phyloP scores from a whole-genome alignment of 2,329 filamentous ascomycete genomes.

The Cytospora chrysosperma region DNA sequence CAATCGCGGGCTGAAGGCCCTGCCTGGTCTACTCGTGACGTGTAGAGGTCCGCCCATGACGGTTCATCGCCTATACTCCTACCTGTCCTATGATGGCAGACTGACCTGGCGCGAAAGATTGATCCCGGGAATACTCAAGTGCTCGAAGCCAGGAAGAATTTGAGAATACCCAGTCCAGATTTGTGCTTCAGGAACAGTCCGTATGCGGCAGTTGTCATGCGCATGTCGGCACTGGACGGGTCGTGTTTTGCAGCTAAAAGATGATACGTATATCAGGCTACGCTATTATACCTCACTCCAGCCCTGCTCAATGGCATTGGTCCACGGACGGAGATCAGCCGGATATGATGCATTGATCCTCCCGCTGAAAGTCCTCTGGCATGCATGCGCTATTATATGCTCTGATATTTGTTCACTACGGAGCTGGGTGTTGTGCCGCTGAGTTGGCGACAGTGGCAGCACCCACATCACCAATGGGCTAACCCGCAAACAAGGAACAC shows the following conservation, averaged over 20 bases:
- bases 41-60: neutral
- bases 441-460: conserved; percentile 1
- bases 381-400: conserved; percentile 10
- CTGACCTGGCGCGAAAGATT: neutral
- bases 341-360: conserved; percentile 18
- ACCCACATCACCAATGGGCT: neutral
- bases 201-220: neutral
- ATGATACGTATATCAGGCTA: neutral
- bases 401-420: neutral
- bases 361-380: conserved; percentile 6
- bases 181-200: neutral
- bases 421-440: neutral
- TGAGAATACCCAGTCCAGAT: neutral
- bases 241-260: neutral
- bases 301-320: neutral
- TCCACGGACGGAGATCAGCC: conserved; percentile 10
- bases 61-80: neutral
- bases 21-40: neutral
- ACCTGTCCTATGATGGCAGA: neutral
- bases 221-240: neutral
- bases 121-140: too few relatives aligned
- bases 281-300: conserved; percentile 10
- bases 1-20: neutral
- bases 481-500: neutral
- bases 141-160: neutral